phyloP scores from a whole-genome alignment of 805 yeast species.

The Candida suzukii region DNA sequence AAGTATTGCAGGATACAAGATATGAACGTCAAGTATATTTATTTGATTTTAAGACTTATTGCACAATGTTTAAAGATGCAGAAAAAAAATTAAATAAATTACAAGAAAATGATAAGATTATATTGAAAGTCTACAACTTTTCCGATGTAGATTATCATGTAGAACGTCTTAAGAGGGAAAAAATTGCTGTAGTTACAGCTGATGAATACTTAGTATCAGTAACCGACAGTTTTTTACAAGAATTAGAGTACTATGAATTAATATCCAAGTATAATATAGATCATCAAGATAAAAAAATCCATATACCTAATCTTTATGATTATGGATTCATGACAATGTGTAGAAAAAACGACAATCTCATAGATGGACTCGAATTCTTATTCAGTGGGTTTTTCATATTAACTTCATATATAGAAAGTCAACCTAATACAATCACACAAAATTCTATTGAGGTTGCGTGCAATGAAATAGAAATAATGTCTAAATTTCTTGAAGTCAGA shows the following conservation, averaged over 20 bases:
- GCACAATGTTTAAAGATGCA: background rate
- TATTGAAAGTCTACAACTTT: background rate
- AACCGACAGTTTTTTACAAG: background rate
- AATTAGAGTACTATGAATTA: background rate
- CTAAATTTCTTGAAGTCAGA: background rate
- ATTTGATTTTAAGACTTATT: background rate
- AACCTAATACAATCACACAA: background rate
- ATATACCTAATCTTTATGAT: background rate
- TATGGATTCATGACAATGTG: background rate
- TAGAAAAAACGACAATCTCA: background rate
- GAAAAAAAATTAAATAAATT: background rate
- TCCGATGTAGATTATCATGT: background rate
- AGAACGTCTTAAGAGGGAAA: background rate
- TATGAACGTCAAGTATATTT: background rate
- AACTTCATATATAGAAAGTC: background rate
- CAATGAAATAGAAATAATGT: background rate
- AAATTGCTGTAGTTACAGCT: no score
- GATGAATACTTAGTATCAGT: background rate
- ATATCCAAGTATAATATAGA: background rate
- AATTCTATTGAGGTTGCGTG: background rate
- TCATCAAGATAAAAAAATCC: background rate
- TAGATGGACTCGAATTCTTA: background rate
- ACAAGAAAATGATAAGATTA: background rate
- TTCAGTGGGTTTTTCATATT: background rate
- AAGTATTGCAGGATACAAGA: background rate